Base-by-base conservation (phyloP, 305 asterid genomes). In the Rubia balearica region DNA sequence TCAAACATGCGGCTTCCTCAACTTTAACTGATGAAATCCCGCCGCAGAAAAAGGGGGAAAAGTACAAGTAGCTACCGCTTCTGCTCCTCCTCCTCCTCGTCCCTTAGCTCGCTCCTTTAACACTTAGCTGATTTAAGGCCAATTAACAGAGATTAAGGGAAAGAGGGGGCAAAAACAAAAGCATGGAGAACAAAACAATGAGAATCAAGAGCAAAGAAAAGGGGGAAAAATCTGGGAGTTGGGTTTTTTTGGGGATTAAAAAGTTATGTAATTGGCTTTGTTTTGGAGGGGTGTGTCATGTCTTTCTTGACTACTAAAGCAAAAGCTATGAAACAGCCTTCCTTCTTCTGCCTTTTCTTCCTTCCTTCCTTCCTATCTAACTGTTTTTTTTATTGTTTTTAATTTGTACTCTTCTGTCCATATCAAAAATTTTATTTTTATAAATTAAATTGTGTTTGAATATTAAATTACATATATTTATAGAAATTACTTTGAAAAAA, bases 291-390 rank as follows among this genome's bases (percentile, higher is more conserved):
- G 38, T 33, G 38, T 33, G 38, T 33, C 38, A 33, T 69, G 81
- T 80, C 78, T 79, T 38, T 33, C 85, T 86, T 89, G 89, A 88
- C 93, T 77, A 87, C 71, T 73, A 91, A 91, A 91, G 91, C 85
- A 81, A 89, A 90, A 80, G 85, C 75, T 69, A 70, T 33, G 69
- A 71, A 85, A 73, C 79, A 56, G 64, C 80, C 83, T 19, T 43
- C 27, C 43, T 14, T 19, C 49, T 56, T 21, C 59, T 24, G 1
- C 22, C 59, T 17, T 51, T 51, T 51, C 13, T 51, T 51, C 13
- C 22, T 51, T 51, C 57, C 57, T 51, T 51, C 57, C 21, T 6
- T 33, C 38, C 7, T 17, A 13, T 8, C 59, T 49, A 49, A 49
- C 57, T 49, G 56, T 49, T 19, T 49, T 19, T 14, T 19, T 49